Evolutionary conservation across 768 basidiomycete genomes (phyloP).

Genomic region (Rhizopogon rudus): DNA sequence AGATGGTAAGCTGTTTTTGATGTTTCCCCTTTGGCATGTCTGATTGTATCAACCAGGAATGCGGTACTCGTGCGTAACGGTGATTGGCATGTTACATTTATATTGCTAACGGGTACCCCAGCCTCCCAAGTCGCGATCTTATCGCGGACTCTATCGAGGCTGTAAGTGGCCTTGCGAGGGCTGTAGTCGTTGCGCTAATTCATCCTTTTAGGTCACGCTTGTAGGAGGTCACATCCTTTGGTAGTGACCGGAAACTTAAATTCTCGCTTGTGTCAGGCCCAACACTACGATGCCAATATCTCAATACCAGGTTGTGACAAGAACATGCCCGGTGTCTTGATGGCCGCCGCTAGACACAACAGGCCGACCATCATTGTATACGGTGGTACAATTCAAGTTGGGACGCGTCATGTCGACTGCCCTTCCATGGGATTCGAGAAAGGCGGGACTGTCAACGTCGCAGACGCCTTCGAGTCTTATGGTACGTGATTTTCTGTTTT

Average conservation of each 20-base stretch:
- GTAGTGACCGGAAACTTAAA: neutral
- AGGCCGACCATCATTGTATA: constrained; percentile 86
- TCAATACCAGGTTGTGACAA: constrained; percentile 88
- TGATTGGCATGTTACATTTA: neutral
- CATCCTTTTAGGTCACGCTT: constrained; percentile 44
- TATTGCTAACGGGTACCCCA: constrained; percentile 21
- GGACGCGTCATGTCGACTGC: constrained; percentile 74
- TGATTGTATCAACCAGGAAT: constrained; percentile 49
- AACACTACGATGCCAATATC: constrained; percentile 87
- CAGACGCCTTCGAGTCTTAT: constrained; percentile 82
- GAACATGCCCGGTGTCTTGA: constrained; percentile 89
- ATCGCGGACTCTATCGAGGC: constrained; percentile 90
- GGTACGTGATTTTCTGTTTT: constrained; percentile 34
- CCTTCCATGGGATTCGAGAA: constrained; percentile 70
- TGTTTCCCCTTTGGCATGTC: neutral
- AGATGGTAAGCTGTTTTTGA: constrained; percentile 49
- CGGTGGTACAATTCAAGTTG: constrained; percentile 79
- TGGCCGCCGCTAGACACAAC: constrained; percentile 84
- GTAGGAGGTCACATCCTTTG: constrained; percentile 24
- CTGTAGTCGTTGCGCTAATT: neutral
- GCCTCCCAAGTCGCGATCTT: constrained; percentile 80
- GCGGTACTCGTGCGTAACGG: constrained; percentile 69
- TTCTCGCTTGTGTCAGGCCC: constrained; percentile 47
- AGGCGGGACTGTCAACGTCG: constrained; percentile 82
- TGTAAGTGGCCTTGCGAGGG: constrained; percentile 32